These are phyloP conservation scores for Nemania serpens DNA, from an alignment of 2,329 filamentous ascomycete genomes.

Conservation along the genomic window DNA sequence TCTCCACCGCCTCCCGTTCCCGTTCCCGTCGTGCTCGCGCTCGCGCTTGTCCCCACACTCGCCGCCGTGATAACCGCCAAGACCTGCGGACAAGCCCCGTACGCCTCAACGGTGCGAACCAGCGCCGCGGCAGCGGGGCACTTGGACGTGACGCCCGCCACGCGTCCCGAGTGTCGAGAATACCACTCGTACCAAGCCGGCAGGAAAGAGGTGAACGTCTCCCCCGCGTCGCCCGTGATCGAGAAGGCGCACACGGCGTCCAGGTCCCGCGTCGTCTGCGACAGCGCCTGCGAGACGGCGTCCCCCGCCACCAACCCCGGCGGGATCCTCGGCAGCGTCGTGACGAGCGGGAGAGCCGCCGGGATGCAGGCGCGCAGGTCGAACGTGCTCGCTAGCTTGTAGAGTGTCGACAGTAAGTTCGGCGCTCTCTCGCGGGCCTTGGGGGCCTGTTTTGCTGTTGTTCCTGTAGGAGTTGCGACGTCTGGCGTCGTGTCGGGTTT, in stretches of 20 bases:
- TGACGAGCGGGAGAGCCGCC: constrained; percentile 30
- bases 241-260: constrained; percentile 34
- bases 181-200: constrained; percentile 38
- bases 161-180: constrained; percentile 23
- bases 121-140: constrained; percentile 29
- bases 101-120: constrained; percentile 31
- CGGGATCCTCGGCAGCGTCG: constrained; percentile 33
- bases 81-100: constrained; percentile 26
- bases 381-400: constrained; percentile 28
- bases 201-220: constrained; percentile 31
- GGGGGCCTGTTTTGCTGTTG: constrained; percentile 3
- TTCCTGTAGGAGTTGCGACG: not conserved
- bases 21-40: not conserved
- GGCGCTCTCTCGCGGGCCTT: constrained; percentile 21
- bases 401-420: constrained; percentile 26
- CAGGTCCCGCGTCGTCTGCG: constrained; percentile 34
- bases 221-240: constrained; percentile 32
- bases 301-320: constrained; percentile 28
- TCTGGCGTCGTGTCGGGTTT: constrained; percentile 21
- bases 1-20: not conserved
- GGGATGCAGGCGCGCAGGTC: constrained; percentile 32
- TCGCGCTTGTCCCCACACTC: not conserved
- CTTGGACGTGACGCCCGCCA: constrained; percentile 27
- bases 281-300: constrained; percentile 32
- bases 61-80: constrained; percentile 10